Conservation (phyloP, 306 rosid genomes). For the Betula pendula region DNA sequence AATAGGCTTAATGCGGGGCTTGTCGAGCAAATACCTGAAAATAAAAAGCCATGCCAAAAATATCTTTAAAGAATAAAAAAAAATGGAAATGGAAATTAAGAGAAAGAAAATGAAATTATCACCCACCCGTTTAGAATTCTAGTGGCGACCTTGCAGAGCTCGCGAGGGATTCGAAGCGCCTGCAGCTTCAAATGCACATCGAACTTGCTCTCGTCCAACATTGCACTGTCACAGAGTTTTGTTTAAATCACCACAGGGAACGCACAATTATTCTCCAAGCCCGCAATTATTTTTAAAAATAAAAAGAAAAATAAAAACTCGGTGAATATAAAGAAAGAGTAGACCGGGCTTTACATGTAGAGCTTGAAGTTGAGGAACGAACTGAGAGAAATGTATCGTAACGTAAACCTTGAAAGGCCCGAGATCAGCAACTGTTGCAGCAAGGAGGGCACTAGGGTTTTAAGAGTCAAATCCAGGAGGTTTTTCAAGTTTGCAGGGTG, state of each 20-base stretch:
- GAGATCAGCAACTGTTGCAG: background rate
- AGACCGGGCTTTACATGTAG: background rate
- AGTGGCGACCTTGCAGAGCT: constrained; percentile 70
- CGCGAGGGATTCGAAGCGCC: constrained; percentile 95
- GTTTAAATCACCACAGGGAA: background rate
- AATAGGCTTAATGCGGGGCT: constrained; percentile 81
- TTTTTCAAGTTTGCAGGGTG: background rate
- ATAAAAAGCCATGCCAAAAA: background rate
- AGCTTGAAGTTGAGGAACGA: background rate
- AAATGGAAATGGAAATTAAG: background rate
- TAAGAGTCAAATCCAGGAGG: background rate
- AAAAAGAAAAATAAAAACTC: background rate
- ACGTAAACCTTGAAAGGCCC: background rate
- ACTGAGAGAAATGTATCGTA: background rate
- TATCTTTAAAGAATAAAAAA: background rate
- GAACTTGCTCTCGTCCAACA: constrained; percentile 77
- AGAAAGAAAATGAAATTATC: background rate
- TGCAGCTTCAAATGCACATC: constrained; percentile 56
- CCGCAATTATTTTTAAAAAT: background rate
- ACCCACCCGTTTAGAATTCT: constrained; percentile 70
- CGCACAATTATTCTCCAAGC: background rate
- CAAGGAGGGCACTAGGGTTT: background rate
- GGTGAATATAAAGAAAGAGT: too few species aligned
- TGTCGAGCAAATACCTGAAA: constrained; percentile 77
- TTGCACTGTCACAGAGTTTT: constrained; percentile 2